Percentiles rank a stretch among this genome's conserved stretches.
These are phyloP conservation scores for Quercus phellos DNA, from an alignment of 331 rosid species.

Conservation along the genomic window DNA sequence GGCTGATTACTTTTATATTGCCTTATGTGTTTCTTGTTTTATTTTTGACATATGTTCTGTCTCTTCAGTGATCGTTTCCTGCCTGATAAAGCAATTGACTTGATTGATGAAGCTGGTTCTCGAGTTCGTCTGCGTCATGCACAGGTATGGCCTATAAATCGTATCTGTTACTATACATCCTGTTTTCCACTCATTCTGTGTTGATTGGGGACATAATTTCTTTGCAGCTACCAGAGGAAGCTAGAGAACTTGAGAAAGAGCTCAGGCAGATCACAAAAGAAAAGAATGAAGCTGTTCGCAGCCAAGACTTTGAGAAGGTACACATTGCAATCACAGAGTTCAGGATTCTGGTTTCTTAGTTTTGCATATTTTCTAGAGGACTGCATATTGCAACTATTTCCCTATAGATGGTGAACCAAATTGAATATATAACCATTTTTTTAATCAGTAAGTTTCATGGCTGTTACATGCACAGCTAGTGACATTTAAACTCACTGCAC, in stretches of 20 bases:
- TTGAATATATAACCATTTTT: neutral
- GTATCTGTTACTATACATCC: neutral
- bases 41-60: conserved; percentile 18
- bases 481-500: no score
- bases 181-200: neutral
- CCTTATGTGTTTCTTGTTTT: neutral
- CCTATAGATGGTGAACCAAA: neutral
- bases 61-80: conserved; percentile 79
- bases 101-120: conserved; percentile 96
- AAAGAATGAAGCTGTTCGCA: conserved; percentile 78
- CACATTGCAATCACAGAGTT: neutral
- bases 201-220: conserved; percentile 10
- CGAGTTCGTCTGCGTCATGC: conserved; percentile 92
- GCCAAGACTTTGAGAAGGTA: conserved; percentile 98
- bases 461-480: no score
- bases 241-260: conserved; percentile 81
- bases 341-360: neutral
- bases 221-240: conserved; percentile 89
- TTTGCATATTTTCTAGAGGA: neutral
- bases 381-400: neutral
- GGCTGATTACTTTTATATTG: neutral
- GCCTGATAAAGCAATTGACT: conserved; percentile 94
- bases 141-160: conserved; percentile 41
- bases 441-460: no score
- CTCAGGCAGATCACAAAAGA: conserved; percentile 86